These are phyloP conservation scores for Dendrobium chrysotoxum DNA, from an alignment of 106 monocot genomes.

Conservation along the genomic window DNA sequence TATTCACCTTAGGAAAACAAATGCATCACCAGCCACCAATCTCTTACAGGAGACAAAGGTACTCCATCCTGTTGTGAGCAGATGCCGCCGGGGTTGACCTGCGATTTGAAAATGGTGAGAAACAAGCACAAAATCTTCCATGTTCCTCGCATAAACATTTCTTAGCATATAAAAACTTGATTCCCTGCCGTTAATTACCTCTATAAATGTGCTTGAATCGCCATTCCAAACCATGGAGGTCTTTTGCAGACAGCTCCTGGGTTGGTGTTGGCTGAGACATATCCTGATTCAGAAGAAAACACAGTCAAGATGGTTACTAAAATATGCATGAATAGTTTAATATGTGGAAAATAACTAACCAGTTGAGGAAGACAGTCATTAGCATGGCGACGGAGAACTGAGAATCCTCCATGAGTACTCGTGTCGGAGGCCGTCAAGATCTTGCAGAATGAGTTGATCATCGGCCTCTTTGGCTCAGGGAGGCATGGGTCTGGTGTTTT, in stretches of 20 bases:
- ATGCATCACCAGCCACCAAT: slow-evolving; percentile 38
- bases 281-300: slow-evolving; percentile 23
- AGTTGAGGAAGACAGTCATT: slow-evolving; percentile 72
- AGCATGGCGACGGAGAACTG: slow-evolving; percentile 66
- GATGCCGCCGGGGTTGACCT: slow-evolving; percentile 59
- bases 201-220: slow-evolving; percentile 28
- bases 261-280: slow-evolving; percentile 45
- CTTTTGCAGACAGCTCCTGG: slow-evolving; percentile 49
- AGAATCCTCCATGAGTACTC: slow-evolving; percentile 85
- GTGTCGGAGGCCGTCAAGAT: slow-evolving; percentile 73
- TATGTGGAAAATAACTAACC: slow-evolving; percentile 13
- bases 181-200: slow-evolving; percentile 14
- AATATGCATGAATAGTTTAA: too few relatives aligned
- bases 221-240: slow-evolving; percentile 57
- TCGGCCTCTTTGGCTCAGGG: slow-evolving; percentile 28
- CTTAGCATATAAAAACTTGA: background rate
- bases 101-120: background rate
- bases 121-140: background rate
- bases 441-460: slow-evolving; percentile 68
- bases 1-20: slow-evolving; percentile 38
- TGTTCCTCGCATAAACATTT: background rate
- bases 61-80: slow-evolving; percentile 60
- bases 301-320: too few relatives aligned
- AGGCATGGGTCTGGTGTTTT: slow-evolving; percentile 32
- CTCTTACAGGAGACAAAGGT: slow-evolving; percentile 64